These are phyloP conservation scores for Daldinia decipiens DNA, from an alignment of 495 filamentous ascomycete species.

Conservation along the genomic window DNA sequence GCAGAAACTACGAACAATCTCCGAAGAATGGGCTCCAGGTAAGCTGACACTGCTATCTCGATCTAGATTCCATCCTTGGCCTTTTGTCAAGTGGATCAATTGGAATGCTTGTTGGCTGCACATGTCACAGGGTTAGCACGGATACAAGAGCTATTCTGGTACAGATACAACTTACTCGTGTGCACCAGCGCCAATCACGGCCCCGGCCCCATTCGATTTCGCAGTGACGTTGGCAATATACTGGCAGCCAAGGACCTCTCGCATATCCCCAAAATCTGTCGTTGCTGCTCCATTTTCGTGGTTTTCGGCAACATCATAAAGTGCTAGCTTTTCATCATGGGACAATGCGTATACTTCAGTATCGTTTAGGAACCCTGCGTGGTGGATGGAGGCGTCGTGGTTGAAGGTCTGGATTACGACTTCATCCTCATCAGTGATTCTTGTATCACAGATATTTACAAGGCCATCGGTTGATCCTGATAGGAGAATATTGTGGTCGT, in stretches of 20 bases:
- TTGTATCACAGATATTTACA: conserved; percentile 83
- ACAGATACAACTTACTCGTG: conserved; percentile 59
- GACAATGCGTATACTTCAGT: conserved; percentile 77
- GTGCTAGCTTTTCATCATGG: conserved; percentile 81
- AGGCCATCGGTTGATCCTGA: conserved; percentile 94
- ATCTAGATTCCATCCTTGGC: conserved; percentile 69
- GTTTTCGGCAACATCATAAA: conserved; percentile 73
- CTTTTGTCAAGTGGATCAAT: conserved; percentile 70
- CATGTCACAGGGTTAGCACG: conserved; percentile 31
- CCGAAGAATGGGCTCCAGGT: conserved; percentile 81
- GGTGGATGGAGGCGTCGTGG: conserved; percentile 83
- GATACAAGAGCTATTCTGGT: conserved; percentile 1
- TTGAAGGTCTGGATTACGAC: conserved; percentile 88
- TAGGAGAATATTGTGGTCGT: conserved; percentile 69
- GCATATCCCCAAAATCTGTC: conserved; percentile 78
- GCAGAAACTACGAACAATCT: conserved; percentile 83
- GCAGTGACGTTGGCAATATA: conserved; percentile 80
- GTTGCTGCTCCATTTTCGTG: conserved; percentile 65
- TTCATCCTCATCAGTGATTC: conserved; percentile 82
- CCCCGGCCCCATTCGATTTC: conserved; percentile 63
- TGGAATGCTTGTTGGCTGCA: conserved; percentile 71
- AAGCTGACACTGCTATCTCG: conserved; percentile 70
- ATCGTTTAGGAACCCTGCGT: conserved; percentile 78
- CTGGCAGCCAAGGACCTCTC: conserved; percentile 75
- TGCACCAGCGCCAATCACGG: conserved; percentile 69